Percentiles rank a stretch among this genome's conserved stretches.
Evolutionary conservation across 352 stramenopile genomes (phyloP).

Genomic region (Phytophthora pluvialis): DNA sequence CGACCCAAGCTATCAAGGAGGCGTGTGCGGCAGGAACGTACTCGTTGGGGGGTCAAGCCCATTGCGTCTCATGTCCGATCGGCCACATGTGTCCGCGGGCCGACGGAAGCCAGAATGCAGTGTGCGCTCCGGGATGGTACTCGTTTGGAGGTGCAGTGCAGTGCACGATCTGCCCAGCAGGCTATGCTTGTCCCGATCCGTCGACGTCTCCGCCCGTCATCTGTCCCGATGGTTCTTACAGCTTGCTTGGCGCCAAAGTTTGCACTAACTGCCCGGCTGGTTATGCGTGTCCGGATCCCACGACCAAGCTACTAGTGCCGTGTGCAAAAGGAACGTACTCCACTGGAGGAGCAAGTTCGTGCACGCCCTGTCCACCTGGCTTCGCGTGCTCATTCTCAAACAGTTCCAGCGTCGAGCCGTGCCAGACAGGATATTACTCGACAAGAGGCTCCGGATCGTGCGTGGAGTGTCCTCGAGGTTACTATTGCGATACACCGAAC

Average conservation of each 20-base stretch:
- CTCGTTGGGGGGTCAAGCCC: constrained; percentile 52
- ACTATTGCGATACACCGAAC: constrained; percentile 73
- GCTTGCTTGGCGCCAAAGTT: constrained; percentile 44
- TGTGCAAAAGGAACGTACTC: constrained; percentile 70
- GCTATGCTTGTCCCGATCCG: constrained; percentile 57
- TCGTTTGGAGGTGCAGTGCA: constrained; percentile 39
- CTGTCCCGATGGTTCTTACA: constrained; percentile 72
- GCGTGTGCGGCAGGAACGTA: constrained; percentile 66
- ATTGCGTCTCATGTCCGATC: constrained; percentile 55
- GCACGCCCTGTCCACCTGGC: constrained; percentile 77
- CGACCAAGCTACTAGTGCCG: constrained; percentile 46
- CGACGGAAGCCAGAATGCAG: constrained; percentile 57
- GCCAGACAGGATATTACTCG: constrained; percentile 76
- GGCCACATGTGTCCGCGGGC: constrained; percentile 58
- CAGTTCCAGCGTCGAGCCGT: constrained; percentile 61
- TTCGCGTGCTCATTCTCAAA: constrained; percentile 77
- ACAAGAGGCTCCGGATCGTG: constrained; percentile 59
- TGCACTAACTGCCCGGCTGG: constrained; percentile 75
- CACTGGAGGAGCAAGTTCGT: constrained; percentile 51
- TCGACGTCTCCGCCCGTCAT: constrained; percentile 33
- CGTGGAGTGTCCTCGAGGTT: constrained; percentile 81
- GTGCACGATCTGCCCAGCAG: constrained; percentile 75
- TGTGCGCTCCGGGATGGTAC: constrained; percentile 53
- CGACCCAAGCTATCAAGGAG: constrained; percentile 46
- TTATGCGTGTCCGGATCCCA: constrained; percentile 76